Percentiles rank a stretch among this genome's conserved stretches.
These are phyloP conservation scores for Alnus glutinosa DNA, from an alignment of 306 rosid genomes.

Conservation along the genomic window DNA sequence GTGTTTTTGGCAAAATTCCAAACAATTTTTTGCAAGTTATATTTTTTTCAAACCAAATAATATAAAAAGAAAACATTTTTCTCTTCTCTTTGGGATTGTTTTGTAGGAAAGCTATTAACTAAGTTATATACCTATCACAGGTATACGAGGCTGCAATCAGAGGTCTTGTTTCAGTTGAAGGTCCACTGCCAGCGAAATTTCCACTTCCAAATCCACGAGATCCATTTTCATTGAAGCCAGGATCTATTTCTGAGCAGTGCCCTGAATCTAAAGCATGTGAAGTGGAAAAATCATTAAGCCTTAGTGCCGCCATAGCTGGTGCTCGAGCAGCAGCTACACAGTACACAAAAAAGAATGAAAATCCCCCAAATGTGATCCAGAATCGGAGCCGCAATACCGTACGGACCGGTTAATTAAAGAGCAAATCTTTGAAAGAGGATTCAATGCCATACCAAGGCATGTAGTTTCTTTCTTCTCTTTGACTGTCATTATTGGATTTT, in stretches of 20 bases:
- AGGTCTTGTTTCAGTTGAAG: conserved; percentile 60
- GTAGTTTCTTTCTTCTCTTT: conserved; percentile 5
- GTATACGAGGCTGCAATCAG: conserved; percentile 78
- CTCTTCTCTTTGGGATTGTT: conserved; percentile 1
- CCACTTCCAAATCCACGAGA: conserved; percentile 77
- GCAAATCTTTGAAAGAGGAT: conserved; percentile 27
- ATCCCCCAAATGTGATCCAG: conserved; percentile 26
- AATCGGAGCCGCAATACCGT: conserved; percentile 7
- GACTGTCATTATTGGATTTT: neutral
- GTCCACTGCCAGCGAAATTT: conserved; percentile 72
- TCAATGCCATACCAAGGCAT: conserved; percentile 44
- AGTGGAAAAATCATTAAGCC: conserved; percentile 58
- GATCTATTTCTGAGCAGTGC: conserved; percentile 42
- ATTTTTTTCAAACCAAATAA: too few species aligned
- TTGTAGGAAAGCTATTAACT: conserved; percentile 12
- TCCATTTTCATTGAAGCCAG: conserved; percentile 72
- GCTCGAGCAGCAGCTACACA: conserved; percentile 87
- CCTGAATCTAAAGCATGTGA: conserved; percentile 46
- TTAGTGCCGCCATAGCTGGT: conserved; percentile 75
- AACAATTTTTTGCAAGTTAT: too few species aligned
- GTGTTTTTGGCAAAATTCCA: neutral
- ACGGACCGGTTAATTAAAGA: conserved; percentile 26
- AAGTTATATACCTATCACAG: conserved; percentile 37
- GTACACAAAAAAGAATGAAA: conserved; percentile 62
- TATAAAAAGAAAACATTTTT: too few species aligned